phyloP scores from a whole-genome alignment of 805 yeast species.

The Maudiozyma bulderi region DNA sequence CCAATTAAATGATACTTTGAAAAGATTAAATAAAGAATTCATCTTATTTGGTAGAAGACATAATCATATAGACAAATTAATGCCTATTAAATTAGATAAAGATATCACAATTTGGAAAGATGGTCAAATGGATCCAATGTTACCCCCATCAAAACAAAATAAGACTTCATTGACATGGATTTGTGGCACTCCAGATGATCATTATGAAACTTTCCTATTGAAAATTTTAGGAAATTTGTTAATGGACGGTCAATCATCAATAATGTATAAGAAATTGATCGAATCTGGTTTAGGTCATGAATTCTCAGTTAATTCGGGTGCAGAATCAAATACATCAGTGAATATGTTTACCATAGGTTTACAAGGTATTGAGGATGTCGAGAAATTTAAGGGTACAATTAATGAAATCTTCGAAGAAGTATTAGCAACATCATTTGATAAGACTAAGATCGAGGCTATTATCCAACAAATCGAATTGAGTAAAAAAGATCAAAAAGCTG shows the following conservation, averaged over 20 bases:
- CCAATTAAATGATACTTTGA: conserved; percentile 51
- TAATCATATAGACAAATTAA: conserved; percentile 9
- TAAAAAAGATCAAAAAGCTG: conserved; percentile 79
- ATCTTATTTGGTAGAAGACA: conserved; percentile 44
- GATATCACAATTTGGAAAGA: conserved; percentile 29
- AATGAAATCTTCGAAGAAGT: conserved; percentile 37
- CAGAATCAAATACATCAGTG: conserved; percentile 70
- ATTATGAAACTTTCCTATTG: conserved; percentile 62
- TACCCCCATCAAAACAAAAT: conserved; percentile 56
- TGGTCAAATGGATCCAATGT: conserved; percentile 80
- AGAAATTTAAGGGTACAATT: conserved; percentile 40
- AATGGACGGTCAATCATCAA: conserved; percentile 87
- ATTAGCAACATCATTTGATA: conserved; percentile 39
- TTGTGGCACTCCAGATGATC: conserved; percentile 62
- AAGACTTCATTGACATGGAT: conserved; percentile 85
- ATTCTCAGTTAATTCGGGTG: conserved; percentile 78
- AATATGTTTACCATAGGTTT: conserved; percentile 78
- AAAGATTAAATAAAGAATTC: conserved; percentile 44
- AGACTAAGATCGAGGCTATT: conserved; percentile 66
- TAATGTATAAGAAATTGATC: conserved; percentile 75
- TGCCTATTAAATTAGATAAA: conserved; percentile 39
- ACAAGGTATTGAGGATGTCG: conserved; percentile 56
- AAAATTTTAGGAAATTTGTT: conserved; percentile 61
- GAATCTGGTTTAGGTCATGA: conserved; percentile 82
- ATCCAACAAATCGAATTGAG: conserved; percentile 79